Base-by-base conservation (phyloP, 2,329 filamentous ascomycete genomes). In the Fusarium sterilihyphosum region DNA sequence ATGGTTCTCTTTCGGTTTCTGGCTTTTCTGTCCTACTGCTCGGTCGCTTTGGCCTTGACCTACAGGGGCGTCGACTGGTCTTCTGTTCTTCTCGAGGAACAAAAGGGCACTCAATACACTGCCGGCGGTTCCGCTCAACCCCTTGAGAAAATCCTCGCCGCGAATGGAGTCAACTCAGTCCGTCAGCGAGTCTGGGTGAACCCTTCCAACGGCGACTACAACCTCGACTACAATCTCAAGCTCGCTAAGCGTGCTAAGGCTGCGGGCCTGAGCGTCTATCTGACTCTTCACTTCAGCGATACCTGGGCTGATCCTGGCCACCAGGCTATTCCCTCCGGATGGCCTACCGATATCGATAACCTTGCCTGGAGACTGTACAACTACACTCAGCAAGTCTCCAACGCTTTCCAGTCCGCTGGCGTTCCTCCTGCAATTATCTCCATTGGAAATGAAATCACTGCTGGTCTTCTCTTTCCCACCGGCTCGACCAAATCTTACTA, bases 131-230 rank as follows among this genome's bases (percentile, higher is more conserved):
- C 82, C 5, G 81, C 82, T 0, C 83, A 90, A 66, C 81, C 89
- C 0, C 84, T 94, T 3, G 92, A 94, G 77, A 85, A 83, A 5
- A 93, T 94, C 61, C 82, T 94, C 8, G 87, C 85, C 8, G 83
- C 83, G 17, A 88, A 85, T 35, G 92, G 92, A 20, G 88, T 93
- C 74, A 94, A 93, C 81, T 92, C 89, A 1, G 89, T 93, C 52
- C 89, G 92, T 24, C 92, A 94, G 80, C 87, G 92, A 33, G 81
- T 94, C 49, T 94, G 92, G 92, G 92, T 94, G 31, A 92, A 92
- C 75, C 89, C 90, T 0, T 84, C 87, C 17, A 86, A 89, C 73
- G 90, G 91, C 52, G 86, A 87, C 74, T 94, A 94, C 81, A 88
- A 92, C 80, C 85, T 94, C 47, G 88, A 88, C 67, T 94, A 94